These are phyloP conservation scores for Spinellus fusiger DNA, from an alignment of 192 early-diverging fungal genomes.

Conservation along the genomic window DNA sequence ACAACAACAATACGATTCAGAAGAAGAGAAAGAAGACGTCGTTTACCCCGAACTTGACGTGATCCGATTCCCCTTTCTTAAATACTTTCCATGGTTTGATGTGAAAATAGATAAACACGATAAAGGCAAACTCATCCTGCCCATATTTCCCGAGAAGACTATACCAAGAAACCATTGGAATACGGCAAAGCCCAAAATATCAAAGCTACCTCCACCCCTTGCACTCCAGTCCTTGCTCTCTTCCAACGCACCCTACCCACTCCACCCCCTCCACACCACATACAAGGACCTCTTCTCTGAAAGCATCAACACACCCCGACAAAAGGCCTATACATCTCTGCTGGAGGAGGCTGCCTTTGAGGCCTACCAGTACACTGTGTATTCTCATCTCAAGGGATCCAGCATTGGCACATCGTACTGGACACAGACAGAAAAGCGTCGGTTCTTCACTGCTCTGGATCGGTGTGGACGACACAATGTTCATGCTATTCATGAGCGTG, in stretches of 20 bases:
- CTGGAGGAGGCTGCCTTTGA: background rate
- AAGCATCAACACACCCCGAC: too few relatives aligned
- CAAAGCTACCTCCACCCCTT: too few relatives aligned
- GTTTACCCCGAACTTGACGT: background rate
- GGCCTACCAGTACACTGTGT: background rate
- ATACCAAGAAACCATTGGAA: too few relatives aligned
- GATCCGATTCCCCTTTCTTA: background rate
- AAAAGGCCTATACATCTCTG: background rate
- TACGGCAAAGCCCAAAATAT: too few relatives aligned
- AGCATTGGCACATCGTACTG: background rate
- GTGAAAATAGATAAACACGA: too few relatives aligned
- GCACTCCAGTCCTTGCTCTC: too few relatives aligned
- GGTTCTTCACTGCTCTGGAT: slow-evolving; percentile 15
- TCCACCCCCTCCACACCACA: too few relatives aligned
- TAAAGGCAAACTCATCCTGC: too few relatives aligned
- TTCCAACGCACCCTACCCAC: too few relatives aligned
- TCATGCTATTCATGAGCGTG: slow-evolving; percentile 1
- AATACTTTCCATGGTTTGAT: too few relatives aligned
- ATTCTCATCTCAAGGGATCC: background rate
- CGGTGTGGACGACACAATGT: slow-evolving; percentile 2
- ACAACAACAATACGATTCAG: background rate
- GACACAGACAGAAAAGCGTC: slow-evolving; percentile 1
- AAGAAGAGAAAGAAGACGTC: background rate
- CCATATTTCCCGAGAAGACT: too few relatives aligned
- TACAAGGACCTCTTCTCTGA: too few relatives aligned